A percentile compares a stretch with the other conserved stretches of the same genome.
Conservation (phyloP, 1,139 yeast genomes). For the Taphrina pruni region DNA sequence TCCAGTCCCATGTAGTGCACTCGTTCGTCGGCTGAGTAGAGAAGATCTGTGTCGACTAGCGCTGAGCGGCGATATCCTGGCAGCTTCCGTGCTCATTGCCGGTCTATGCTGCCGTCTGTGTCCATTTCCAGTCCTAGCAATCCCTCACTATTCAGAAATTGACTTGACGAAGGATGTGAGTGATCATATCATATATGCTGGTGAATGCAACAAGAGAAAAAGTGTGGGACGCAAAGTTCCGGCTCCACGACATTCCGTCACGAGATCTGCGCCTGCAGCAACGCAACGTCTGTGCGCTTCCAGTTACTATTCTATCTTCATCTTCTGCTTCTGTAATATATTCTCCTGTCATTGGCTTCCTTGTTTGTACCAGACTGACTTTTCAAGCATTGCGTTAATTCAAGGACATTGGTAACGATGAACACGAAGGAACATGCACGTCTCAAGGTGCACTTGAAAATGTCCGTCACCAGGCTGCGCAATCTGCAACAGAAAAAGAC, state of each 20-base stretch:
- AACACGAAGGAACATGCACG: conserved; percentile 34
- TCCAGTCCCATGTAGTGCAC: conserved; percentile 15
- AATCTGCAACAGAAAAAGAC: conserved; percentile 81
- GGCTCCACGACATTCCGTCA: conserved; percentile 1
- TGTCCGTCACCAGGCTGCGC: conserved; percentile 80
- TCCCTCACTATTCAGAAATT: too few species aligned
- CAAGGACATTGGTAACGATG: background rate
- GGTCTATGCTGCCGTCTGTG: background rate
- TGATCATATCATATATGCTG: too few species aligned
- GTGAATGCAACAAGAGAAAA: too few species aligned
- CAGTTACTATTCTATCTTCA: too few species aligned
- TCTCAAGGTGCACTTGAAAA: conserved; percentile 48
- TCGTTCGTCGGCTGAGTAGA: conserved; percentile 7
- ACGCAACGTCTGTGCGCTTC: background rate
- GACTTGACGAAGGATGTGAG: too few species aligned
- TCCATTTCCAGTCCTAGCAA: background rate
- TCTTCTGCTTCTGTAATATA: too few species aligned
- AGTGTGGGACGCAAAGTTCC: background rate
- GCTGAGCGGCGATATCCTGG: background rate
- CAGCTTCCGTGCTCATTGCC: conserved; percentile 3
- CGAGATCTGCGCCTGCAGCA: background rate
- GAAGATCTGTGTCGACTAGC: conserved; percentile 1
- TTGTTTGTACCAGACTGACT: background rate
- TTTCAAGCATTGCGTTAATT: background rate
- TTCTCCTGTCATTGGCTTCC: too few species aligned